phyloP scores from a whole-genome alignment of 106 monocot genomes.

The Vanilla planifolia region DNA sequence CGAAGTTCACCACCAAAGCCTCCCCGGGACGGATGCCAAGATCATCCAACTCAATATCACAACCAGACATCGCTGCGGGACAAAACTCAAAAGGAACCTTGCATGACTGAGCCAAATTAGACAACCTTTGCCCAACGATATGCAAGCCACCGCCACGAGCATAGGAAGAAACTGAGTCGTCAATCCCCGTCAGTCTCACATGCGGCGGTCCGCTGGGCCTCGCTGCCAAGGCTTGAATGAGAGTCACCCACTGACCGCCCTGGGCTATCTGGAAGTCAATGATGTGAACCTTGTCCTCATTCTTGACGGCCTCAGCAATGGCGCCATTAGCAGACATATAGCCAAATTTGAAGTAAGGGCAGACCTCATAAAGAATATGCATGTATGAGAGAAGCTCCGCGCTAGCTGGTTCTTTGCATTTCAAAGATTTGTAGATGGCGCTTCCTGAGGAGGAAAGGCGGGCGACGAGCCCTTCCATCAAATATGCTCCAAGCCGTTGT shows the following conservation, averaged over 20 bases:
- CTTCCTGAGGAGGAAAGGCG: conserved; percentile 62
- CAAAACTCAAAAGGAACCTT: conserved; percentile 80
- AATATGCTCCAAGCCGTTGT: conserved; percentile 73
- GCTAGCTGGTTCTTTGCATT: conserved; percentile 69
- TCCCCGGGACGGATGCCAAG: conserved; percentile 50
- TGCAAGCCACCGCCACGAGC: conserved; percentile 76
- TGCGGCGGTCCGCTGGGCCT: conserved; percentile 79
- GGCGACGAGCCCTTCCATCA: conserved; percentile 83
- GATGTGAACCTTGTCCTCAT: conserved; percentile 64
- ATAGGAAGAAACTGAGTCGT: conserved; percentile 62
- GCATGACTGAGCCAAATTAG: conserved; percentile 44
- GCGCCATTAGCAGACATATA: conserved; percentile 96
- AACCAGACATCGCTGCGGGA: conserved; percentile 34
- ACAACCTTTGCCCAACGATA: conserved; percentile 54
- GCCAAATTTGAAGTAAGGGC: conserved; percentile 92
- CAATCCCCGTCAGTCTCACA: conserved; percentile 80
- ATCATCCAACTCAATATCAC: conserved; percentile 47
- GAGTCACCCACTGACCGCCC: conserved; percentile 82
- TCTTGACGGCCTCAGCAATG: conserved; percentile 77
- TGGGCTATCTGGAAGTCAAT: conserved; percentile 95
- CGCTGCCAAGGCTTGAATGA: conserved; percentile 74
- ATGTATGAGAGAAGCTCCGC: conserved; percentile 89
- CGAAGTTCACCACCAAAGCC: conserved; percentile 79
- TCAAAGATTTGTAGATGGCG: conserved; percentile 83
- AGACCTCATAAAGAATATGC: conserved; percentile 78